Evolutionary conservation across 495 filamentous ascomycete genomes (phyloP).

Genomic region (Sporormia fimetaria): DNA sequence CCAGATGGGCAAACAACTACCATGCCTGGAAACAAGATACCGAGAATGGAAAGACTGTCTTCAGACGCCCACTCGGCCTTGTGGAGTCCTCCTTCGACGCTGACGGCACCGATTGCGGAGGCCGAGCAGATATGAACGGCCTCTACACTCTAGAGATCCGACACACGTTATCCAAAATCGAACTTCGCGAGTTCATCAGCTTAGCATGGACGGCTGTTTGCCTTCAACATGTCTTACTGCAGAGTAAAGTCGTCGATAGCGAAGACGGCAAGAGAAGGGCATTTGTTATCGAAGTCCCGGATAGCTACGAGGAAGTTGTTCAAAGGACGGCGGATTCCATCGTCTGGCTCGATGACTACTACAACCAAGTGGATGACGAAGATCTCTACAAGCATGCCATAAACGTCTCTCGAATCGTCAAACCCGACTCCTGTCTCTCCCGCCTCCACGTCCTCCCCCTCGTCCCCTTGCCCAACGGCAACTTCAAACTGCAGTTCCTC

Average conservation of each 20-base stretch:
- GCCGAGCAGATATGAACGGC: conserved; percentile 22
- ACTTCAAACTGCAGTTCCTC: conserved; percentile 21
- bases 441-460: conserved; percentile 30
- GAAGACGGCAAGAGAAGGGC: conserved; percentile 2
- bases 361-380: conserved; percentile 22
- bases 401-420: conserved; percentile 29
- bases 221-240: conserved; percentile 28
- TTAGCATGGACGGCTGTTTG: conserved; percentile 31
- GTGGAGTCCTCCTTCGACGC: conserved; percentile 24
- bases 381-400: conserved; percentile 29
- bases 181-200: conserved; percentile 24
- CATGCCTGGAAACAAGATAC: conserved; percentile 14
- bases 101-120: conserved; percentile 21
- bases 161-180: conserved; percentile 8
- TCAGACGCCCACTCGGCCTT: conserved; percentile 16
- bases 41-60: conserved; percentile 6
- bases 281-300: conserved; percentile 24
- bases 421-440: conserved; percentile 25
- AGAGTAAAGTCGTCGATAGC: conserved; percentile 18
- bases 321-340: conserved; percentile 12
- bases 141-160: conserved; percentile 18
- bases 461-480: conserved; percentile 11
- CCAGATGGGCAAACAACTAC: conserved; percentile 20
- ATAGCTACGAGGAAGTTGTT: conserved; percentile 13
- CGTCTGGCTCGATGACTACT: conserved; percentile 28